phyloP scores from a whole-genome alignment of 192 early-diverging fungal species.

The Chytriomyces sp. region DNA sequence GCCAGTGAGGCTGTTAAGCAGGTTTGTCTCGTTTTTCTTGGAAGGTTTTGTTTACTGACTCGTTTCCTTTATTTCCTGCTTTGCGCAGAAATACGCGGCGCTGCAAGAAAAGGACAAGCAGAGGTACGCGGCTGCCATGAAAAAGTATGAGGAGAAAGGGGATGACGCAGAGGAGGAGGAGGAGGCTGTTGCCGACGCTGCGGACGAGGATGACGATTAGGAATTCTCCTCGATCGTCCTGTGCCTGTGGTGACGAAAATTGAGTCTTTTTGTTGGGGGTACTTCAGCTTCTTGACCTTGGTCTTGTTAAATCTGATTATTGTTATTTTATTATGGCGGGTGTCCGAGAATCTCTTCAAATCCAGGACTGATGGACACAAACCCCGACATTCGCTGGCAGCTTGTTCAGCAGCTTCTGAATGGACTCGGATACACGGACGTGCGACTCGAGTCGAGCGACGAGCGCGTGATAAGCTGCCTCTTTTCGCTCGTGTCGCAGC shows the following conservation, averaged over 20 bases:
- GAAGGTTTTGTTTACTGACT: not conserved
- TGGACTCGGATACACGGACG: no score
- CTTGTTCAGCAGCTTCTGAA: no score
- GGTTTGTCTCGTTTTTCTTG: slow-evolving; percentile 4
- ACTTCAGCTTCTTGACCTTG: not conserved
- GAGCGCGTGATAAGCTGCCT: no score
- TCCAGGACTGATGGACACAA: no score
- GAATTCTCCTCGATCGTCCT: not conserved
- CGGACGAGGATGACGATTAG: not conserved
- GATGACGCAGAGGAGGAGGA: slow-evolving; percentile 24
- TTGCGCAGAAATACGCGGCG: slow-evolving; percentile 37
- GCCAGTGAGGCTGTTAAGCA: slow-evolving; percentile 56
- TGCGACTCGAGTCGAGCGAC: no score
- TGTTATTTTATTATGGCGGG: no score
- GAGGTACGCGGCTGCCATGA: slow-evolving; percentile 40
- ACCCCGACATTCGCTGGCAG: no score
- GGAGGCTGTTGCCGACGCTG: slow-evolving; percentile 9
- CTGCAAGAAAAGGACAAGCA: slow-evolving; percentile 50
- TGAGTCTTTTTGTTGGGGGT: not conserved
- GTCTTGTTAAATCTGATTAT: no score
- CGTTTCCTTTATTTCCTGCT: not conserved
- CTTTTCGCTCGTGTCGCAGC: no score
- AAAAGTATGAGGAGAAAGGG: slow-evolving; percentile 24
- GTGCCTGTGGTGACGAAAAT: not conserved
- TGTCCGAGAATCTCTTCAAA: no score